Evolutionary conservation across 23 red algal genomes (phyloP).

Genomic region (Gracilaria domingensis): DNA sequence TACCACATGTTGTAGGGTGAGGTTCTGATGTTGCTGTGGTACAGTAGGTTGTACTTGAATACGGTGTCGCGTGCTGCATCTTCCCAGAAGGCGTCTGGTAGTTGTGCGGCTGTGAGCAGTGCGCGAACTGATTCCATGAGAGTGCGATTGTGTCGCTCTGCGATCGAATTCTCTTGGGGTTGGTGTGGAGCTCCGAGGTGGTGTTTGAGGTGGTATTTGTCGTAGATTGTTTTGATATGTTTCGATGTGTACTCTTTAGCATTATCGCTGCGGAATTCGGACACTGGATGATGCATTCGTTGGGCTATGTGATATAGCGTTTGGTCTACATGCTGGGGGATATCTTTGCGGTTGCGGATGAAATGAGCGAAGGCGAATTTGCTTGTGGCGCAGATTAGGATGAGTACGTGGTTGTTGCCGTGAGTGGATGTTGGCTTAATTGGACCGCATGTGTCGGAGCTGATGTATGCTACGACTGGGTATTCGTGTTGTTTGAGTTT

Average conservation of each 20-base stretch:
- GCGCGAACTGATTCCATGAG: conserved; percentile 3
- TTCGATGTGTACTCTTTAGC: conserved; percentile 28
- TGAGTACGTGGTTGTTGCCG: conserved; percentile 15
- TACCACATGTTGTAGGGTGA: conserved; percentile 16
- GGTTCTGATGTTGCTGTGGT: not conserved
- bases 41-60: conserved; percentile 37
- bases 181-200: not conserved
- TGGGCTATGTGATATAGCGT: not conserved
- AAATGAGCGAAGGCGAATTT: not conserved
- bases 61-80: not conserved
- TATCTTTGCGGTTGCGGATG: conserved; percentile 6
- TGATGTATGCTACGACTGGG: not conserved
- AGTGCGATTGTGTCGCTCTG: conserved; percentile 17
- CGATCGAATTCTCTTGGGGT: conserved; percentile 21
- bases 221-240: not conserved
- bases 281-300: not conserved
- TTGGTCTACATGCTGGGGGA: not conserved
- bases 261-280: not conserved
- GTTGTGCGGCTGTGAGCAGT: not conserved
- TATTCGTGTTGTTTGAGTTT: not conserved
- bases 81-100: conserved; percentile 7
- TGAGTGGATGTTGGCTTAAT: not conserved
- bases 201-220: not conserved
- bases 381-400: not conserved
- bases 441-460: conserved; percentile 11